phyloP scores from a whole-genome alignment of 306 rosid genomes.

The Vigna mungo region DNA sequence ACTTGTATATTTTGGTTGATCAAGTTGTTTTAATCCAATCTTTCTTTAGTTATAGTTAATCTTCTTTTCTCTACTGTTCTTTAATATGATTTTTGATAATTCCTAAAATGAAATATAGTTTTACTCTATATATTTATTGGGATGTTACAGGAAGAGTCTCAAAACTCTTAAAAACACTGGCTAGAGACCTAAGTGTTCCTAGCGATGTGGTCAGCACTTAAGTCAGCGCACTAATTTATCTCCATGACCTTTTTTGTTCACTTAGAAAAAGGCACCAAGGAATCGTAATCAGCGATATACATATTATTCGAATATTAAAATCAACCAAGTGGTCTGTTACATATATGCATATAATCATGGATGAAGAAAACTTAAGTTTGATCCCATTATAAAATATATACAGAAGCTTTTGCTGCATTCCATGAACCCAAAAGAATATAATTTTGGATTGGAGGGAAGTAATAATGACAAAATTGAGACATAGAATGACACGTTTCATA shows the following conservation, averaged over 20 bases:
- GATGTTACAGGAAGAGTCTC: no score
- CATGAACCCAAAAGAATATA: constrained; percentile 38
- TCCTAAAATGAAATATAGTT: no score
- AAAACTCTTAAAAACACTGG: no score
- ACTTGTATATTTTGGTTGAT: no score
- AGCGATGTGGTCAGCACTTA: constrained; percentile 37
- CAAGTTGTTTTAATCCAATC: no score
- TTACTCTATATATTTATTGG: no score
- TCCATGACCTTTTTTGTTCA: constrained; percentile 19
- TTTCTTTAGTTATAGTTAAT: no score
- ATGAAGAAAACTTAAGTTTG: constrained; percentile 4
- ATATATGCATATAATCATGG: constrained; percentile 43
- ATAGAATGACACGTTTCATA: constrained; percentile 44
- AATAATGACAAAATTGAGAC: constrained; percentile 17
- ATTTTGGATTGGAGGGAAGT: constrained; percentile 32
- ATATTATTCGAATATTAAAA: constrained; percentile 9
- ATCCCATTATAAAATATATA: constrained; percentile 18
- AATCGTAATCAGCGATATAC: constrained; percentile 5
- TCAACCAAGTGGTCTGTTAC: constrained; percentile 44
- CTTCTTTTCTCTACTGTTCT: no score
- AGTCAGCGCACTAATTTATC: constrained; percentile 48
- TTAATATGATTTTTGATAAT: no score
- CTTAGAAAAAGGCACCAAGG: neutral
- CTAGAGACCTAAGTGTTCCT: no score
- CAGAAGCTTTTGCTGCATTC: constrained; percentile 43